Conservation (phyloP, 2,329 filamentous ascomycete genomes). For the Fonsecaea multimorphosa region DNA sequence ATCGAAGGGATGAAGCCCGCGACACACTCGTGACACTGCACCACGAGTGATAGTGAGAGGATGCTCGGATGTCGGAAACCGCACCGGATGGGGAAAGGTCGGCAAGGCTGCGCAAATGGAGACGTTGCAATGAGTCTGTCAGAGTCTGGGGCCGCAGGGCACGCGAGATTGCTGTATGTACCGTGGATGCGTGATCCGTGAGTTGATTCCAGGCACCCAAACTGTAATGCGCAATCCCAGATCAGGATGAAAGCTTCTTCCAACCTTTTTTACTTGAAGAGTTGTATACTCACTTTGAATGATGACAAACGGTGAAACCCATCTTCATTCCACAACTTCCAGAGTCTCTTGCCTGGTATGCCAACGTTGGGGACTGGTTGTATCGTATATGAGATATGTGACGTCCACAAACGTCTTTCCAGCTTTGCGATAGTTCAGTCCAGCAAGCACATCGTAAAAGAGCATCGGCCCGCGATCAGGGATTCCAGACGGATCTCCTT, state of each 20-base stretch:
- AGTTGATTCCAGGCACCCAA: background rate
- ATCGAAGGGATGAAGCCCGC: too few species aligned
- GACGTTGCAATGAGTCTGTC: background rate
- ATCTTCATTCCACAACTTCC: background rate
- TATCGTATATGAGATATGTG: background rate
- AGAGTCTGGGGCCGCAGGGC: background rate
- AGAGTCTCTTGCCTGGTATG: slow-evolving; percentile 4
- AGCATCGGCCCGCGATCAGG: background rate
- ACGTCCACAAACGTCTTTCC: slow-evolving; percentile 13
- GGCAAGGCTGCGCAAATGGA: background rate
- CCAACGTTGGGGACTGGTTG: background rate
- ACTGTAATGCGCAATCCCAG: background rate
- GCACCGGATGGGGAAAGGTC: background rate
- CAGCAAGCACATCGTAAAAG: slow-evolving; percentile 11
- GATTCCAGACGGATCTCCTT: background rate
- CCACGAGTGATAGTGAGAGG: background rate
- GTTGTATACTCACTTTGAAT: too few species aligned
- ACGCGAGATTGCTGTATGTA: too few species aligned
- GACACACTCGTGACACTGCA: too few species aligned
- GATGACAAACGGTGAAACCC: background rate
- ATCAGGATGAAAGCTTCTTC: background rate
- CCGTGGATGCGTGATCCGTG: background rate
- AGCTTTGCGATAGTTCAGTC: slow-evolving; percentile 6
- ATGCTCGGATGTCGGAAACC: background rate
- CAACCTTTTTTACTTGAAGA: background rate